Conservation (phyloP, 2,329 filamentous ascomycete genomes). For the Colletotrichum somersetense region DNA sequence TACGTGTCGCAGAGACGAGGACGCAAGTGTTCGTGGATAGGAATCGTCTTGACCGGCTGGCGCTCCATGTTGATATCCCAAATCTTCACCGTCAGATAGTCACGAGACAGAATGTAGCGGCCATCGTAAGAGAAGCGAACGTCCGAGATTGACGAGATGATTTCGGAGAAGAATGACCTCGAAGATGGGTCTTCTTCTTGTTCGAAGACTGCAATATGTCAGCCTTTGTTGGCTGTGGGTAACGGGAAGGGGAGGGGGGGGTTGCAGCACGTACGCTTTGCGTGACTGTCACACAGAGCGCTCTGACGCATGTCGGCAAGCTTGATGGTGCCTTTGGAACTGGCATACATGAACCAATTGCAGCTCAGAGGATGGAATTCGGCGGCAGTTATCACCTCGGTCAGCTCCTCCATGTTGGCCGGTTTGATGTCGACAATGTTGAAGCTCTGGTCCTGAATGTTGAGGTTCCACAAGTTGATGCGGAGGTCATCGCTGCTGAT, state of each 20-base stretch:
- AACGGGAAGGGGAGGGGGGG: background rate
- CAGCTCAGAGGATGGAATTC: conserved; percentile 98
- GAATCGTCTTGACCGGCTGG: conserved; percentile 97
- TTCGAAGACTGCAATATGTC: conserved; percentile 81
- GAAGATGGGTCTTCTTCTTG: conserved; percentile 98
- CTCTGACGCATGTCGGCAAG: conserved; percentile 98
- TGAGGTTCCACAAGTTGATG: conserved; percentile 99
- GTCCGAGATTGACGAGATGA: conserved; percentile 99
- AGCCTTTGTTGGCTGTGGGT: background rate
- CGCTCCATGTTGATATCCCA: conserved; percentile 99
- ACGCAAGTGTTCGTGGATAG: conserved; percentile 96
- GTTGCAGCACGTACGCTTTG: conserved; percentile 78
- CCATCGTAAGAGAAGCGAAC: conserved; percentile 98
- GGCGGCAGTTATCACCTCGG: conserved; percentile 97
- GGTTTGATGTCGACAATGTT: conserved; percentile 99
- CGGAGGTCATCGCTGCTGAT: conserved; percentile 98
- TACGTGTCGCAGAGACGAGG: conserved; percentile 97
- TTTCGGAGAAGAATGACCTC: conserved; percentile 99
- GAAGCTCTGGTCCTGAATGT: conserved; percentile 99
- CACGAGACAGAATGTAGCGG: conserved; percentile 95
- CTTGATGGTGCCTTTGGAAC: conserved; percentile 99
- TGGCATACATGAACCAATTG: conserved; percentile 99
- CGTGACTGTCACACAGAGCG: conserved; percentile 93
- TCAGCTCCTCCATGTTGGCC: conserved; percentile 99
- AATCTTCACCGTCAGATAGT: conserved; percentile 99